phyloP scores from a whole-genome alignment of 345 rosid species.

The Trapa bicornis region DNA sequence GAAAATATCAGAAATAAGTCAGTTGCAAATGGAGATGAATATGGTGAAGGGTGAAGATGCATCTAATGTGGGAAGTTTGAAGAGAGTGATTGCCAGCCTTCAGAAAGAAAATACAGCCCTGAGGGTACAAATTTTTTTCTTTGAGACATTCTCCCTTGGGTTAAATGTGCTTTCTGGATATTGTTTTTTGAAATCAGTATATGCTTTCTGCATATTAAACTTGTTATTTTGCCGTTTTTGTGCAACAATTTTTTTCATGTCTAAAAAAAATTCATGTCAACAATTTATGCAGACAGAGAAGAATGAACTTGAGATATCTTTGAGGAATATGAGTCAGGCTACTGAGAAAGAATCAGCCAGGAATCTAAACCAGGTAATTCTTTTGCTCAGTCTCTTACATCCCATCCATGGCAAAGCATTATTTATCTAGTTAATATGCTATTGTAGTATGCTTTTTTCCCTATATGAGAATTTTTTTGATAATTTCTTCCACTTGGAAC shows the following conservation, averaged over 20 bases:
- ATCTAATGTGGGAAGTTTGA: conserved; percentile 36
- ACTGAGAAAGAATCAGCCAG: conserved; percentile 23
- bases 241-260: not conserved
- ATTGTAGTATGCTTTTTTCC: too few species aligned
- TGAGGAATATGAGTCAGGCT: conserved; percentile 37
- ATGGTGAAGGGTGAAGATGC: conserved; percentile 33
- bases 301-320: conserved; percentile 53
- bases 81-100: conserved; percentile 32
- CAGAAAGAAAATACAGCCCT: conserved; percentile 65
- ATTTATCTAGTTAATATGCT: too few species aligned
- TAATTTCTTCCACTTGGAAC: not conserved
- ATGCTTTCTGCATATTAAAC: not conserved
- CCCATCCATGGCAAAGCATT: not conserved
- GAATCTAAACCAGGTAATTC: conserved; percentile 26
- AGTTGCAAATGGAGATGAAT: conserved; percentile 46
- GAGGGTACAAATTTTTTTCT: conserved; percentile 31
- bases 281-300: conserved; percentile 37
- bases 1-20: conserved; percentile 49
- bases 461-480: not conserved
- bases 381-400: not conserved
- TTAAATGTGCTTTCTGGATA: not conserved
- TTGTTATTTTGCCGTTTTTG: not conserved
- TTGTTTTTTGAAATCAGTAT: not conserved
- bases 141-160: not conserved
- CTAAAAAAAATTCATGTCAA: too few species aligned